phyloP scores from a whole-genome alignment of 495 filamentous ascomycete genomes.

The Schizothecium vesticola region DNA sequence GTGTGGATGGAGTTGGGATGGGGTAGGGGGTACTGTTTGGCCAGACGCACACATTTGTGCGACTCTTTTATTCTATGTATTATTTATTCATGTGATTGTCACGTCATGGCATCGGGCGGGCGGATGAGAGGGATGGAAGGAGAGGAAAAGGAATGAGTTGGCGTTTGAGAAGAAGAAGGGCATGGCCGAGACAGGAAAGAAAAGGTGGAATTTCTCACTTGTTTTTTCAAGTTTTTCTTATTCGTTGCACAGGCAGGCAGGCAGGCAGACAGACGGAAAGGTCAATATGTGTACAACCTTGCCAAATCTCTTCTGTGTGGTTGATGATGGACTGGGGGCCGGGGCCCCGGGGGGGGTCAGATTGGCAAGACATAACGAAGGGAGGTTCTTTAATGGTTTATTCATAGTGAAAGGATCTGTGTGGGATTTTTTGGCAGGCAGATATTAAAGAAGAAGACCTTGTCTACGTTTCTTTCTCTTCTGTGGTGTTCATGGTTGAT shows the following conservation, averaged over 20 bases:
- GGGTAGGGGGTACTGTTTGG: too few species aligned
- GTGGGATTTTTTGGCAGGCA: neutral
- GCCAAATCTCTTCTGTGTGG: too few species aligned
- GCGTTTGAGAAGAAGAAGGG: neutral
- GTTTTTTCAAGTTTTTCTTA: neutral
- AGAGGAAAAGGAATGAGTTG: neutral
- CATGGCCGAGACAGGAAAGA: neutral
- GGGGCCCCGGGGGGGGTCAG: neutral
- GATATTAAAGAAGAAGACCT: neutral
- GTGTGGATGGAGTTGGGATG: neutral
- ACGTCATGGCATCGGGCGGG: neutral
- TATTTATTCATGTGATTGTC: neutral
- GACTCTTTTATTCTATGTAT: neutral
- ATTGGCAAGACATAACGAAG: neutral
- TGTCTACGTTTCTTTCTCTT: neutral
- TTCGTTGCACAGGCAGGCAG: neutral
- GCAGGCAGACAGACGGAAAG: neutral
- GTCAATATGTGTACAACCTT: neutral
- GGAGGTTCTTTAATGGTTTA: neutral
- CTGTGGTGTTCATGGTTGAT: neutral
- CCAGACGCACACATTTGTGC: too few species aligned
- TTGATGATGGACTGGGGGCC: neutral
- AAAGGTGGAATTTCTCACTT: neutral
- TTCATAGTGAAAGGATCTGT: neutral
- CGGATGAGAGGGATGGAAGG: too few species aligned